Conservation (phyloP, 495 filamentous ascomycete species). For the Xylaria scruposa region DNA sequence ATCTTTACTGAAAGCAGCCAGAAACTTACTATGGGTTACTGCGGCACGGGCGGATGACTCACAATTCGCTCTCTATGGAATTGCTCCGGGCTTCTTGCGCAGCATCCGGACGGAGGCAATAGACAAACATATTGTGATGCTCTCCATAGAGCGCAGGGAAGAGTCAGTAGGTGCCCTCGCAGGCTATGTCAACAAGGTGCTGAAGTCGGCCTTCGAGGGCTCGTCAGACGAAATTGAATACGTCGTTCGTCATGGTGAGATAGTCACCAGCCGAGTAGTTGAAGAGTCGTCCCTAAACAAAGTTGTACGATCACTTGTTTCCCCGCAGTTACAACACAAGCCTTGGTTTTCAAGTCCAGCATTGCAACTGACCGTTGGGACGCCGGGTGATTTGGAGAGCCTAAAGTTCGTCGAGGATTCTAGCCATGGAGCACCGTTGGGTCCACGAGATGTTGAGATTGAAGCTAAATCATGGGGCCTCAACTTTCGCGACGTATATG, state of each 20-base stretch:
- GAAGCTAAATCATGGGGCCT: constrained; percentile 40
- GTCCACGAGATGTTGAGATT: constrained; percentile 38
- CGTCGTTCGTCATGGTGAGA: constrained; percentile 36
- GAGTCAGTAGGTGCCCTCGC: constrained; percentile 14
- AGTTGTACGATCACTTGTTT: constrained; percentile 28
- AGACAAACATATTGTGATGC: constrained; percentile 37
- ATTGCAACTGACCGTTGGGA: constrained; percentile 35
- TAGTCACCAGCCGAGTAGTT: constrained; percentile 35
- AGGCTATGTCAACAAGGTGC: constrained; percentile 31
- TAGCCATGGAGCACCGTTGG: constrained; percentile 21
- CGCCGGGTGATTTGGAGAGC: constrained; percentile 33
- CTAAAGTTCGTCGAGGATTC: constrained; percentile 37
- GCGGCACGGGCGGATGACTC: constrained; percentile 19
- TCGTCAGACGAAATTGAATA: constrained; percentile 38
- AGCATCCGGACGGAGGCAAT: constrained; percentile 39
- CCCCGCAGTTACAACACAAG: constrained; percentile 32
- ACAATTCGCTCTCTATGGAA: constrained; percentile 35
- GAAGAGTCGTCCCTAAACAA: constrained; percentile 33
- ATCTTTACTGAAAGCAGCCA: constrained; percentile 41
- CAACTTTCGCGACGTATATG: constrained; percentile 47
- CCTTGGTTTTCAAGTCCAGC: constrained; percentile 35
- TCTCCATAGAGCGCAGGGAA: constrained; percentile 35
- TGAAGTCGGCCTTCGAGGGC: constrained; percentile 33
- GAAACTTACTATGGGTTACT: constrained; percentile 44
- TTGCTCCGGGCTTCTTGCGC: constrained; percentile 39